Conservation (phyloP, 129 eudicot species). For the Flaveria robusta region DNA sequence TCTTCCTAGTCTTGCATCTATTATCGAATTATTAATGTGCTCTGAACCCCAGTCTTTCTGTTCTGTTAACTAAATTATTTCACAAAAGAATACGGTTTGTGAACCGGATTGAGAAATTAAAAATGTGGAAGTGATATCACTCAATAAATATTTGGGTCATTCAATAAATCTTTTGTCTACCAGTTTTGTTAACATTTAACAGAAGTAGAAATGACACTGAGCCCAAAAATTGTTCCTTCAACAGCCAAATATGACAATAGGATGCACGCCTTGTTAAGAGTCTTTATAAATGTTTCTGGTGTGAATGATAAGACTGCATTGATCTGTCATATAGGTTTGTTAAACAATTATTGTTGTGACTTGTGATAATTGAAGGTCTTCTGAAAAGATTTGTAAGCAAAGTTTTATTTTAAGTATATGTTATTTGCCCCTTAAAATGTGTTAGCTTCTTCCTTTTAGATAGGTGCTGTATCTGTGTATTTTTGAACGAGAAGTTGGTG, state of each 20-base stretch:
- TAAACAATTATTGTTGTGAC: not conserved
- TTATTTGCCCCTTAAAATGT: too few species aligned
- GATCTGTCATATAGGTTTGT: not conserved
- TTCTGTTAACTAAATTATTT: constrained; percentile 9
- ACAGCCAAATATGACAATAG: not conserved
- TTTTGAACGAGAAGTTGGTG: constrained; percentile 5
- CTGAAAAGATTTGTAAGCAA: not conserved
- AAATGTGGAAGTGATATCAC: constrained; percentile 5
- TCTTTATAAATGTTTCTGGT: constrained; percentile 2
- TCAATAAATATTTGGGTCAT: not conserved
- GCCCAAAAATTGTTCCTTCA: constrained; percentile 1
- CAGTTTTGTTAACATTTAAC: not conserved
- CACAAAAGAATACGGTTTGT: constrained; percentile 12
- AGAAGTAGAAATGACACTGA: not conserved
- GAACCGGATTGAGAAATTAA: constrained; percentile 6
- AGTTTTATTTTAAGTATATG: not conserved
- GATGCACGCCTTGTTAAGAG: not conserved
- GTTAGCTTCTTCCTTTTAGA: too few species aligned
- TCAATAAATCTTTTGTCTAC: not conserved
- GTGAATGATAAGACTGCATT: constrained; percentile 1
- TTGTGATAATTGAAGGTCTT: constrained; percentile 13
- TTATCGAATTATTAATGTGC: not conserved
- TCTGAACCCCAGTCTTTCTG: constrained; percentile 4
- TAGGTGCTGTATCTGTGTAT: not conserved
- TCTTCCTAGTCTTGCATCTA: constrained; percentile 2